A percentile compares a stretch with the other conserved stretches of the same genome.
These are phyloP conservation scores for Waltergamsia citrina DNA, from an alignment of 2,329 filamentous ascomycete genomes.

Conservation along the genomic window DNA sequence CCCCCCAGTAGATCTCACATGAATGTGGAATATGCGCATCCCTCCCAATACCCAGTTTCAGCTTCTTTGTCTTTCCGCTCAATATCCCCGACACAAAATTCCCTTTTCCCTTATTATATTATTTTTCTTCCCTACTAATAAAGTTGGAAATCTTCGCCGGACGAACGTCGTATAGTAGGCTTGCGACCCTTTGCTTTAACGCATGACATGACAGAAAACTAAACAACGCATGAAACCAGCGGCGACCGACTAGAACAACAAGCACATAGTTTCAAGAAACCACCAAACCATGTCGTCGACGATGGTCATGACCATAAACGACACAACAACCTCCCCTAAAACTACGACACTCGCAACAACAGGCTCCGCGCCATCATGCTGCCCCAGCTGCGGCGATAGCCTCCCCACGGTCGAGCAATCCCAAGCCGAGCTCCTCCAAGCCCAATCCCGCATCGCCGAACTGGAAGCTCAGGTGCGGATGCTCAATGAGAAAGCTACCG, in stretches of 20 bases:
- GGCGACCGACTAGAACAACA: background rate
- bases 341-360: conserved; percentile 8
- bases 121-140: no score
- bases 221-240: background rate
- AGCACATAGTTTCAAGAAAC: background rate
- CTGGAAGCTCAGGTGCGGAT: conserved; percentile 61
- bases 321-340: conserved; percentile 15
- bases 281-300: conserved; percentile 10
- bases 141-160: no score
- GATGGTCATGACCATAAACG: conserved; percentile 25
- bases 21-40: no score
- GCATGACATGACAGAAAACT: no score
- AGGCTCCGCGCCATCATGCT: conserved; percentile 25
- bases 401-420: conserved; percentile 21
- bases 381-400: conserved; percentile 36
- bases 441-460: conserved; percentile 55
- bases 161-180: no score
- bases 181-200: no score
- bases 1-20: no score
- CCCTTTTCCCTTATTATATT: no score
- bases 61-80: no score
- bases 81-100: no score
- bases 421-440: conserved; percentile 34
- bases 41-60: no score
- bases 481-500: conserved; percentile 62